Percentiles rank a stretch among this genome's conserved stretches.
Conservation (phyloP, 2,329 filamentous ascomycete genomes). For the Neonectria sp. region DNA sequence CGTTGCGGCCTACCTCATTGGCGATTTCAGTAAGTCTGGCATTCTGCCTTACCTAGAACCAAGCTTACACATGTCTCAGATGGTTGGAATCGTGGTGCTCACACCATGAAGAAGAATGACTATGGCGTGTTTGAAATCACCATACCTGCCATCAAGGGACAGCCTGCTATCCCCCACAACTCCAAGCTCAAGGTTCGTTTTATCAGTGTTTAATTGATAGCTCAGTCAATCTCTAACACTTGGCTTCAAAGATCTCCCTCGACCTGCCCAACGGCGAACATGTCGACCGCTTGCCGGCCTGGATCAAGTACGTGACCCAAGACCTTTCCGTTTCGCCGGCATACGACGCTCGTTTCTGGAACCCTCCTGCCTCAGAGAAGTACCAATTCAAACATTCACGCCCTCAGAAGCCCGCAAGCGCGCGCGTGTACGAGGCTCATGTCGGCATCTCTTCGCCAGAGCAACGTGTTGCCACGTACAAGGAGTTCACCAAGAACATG, state of each 20-base stretch:
- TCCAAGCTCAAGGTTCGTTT: slow-evolving; percentile 90
- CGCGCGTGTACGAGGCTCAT: slow-evolving; percentile 98
- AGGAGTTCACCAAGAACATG: slow-evolving; percentile 95
- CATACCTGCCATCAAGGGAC: slow-evolving; percentile 80
- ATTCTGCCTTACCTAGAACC: neutral
- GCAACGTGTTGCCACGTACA: slow-evolving; percentile 90
- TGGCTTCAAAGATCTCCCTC: slow-evolving; percentile 79
- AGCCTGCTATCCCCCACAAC: slow-evolving; percentile 88
- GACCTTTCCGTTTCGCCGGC: slow-evolving; percentile 90
- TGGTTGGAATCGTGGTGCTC: slow-evolving; percentile 86
- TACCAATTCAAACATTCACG: slow-evolving; percentile 89
- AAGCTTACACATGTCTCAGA: slow-evolving; percentile 67
- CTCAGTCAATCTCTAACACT: slow-evolving; percentile 20
- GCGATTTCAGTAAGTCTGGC: slow-evolving; percentile 85
- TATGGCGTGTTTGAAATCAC: slow-evolving; percentile 91
- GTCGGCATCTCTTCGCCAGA: slow-evolving; percentile 97
- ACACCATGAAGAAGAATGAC: slow-evolving; percentile 88
- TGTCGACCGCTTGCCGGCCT: slow-evolving; percentile 91
- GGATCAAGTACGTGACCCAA: slow-evolving; percentile 98
- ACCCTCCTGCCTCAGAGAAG: slow-evolving; percentile 81
- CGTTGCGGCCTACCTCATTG: slow-evolving; percentile 85
- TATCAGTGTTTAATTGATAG: neutral
- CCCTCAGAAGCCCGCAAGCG: slow-evolving; percentile 87
- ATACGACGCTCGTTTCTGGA: slow-evolving; percentile 98
- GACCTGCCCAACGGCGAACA: slow-evolving; percentile 83